These are phyloP conservation scores for Penicillium flavigenum DNA, from an alignment of 495 filamentous ascomycete genomes.

Conservation along the genomic window DNA sequence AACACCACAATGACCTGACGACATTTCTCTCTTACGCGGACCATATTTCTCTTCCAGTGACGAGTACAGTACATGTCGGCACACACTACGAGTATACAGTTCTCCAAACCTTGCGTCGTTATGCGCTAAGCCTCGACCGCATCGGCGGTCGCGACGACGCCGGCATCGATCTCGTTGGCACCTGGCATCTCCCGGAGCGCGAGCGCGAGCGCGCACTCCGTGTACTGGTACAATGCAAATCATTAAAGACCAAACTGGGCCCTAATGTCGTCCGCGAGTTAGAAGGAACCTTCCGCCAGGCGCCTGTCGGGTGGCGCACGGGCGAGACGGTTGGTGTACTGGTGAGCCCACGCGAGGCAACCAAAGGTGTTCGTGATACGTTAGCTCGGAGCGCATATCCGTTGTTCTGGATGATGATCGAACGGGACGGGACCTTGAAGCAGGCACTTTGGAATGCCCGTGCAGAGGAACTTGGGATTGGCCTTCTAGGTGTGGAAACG, in stretches of 20 bases:
- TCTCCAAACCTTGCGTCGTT: conserved; percentile 55
- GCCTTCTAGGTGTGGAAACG: conserved; percentile 59
- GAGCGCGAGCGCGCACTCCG: conserved; percentile 49
- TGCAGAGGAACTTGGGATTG: conserved; percentile 63
- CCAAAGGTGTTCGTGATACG: conserved; percentile 62
- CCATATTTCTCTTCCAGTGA: conserved; percentile 39
- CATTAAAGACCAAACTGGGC: conserved; percentile 50
- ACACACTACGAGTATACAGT: conserved; percentile 74
- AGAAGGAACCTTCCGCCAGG: conserved; percentile 73
- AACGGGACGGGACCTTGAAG: conserved; percentile 36
- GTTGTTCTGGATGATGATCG: conserved; percentile 58
- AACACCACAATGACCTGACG: conserved; percentile 62
- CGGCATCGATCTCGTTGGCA: conserved; percentile 83
- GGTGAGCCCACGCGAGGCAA: conserved; percentile 54
- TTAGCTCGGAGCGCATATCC: conserved; percentile 65
- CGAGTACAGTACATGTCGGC: conserved; percentile 45
- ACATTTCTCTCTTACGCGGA: conserved; percentile 72
- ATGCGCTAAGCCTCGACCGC: conserved; percentile 67
- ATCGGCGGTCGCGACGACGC: conserved; percentile 72
- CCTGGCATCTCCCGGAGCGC: conserved; percentile 63
- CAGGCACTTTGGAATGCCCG: conserved; percentile 48
- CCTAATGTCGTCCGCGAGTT: conserved; percentile 78
- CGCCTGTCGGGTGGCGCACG: conserved; percentile 66
- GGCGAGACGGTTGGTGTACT: conserved; percentile 62
- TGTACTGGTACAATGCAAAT: conserved; percentile 83